These are phyloP conservation scores for Actinomortierella ambigua DNA, from an alignment of 371 early-diverging fungal species.

Conservation along the genomic window DNA sequence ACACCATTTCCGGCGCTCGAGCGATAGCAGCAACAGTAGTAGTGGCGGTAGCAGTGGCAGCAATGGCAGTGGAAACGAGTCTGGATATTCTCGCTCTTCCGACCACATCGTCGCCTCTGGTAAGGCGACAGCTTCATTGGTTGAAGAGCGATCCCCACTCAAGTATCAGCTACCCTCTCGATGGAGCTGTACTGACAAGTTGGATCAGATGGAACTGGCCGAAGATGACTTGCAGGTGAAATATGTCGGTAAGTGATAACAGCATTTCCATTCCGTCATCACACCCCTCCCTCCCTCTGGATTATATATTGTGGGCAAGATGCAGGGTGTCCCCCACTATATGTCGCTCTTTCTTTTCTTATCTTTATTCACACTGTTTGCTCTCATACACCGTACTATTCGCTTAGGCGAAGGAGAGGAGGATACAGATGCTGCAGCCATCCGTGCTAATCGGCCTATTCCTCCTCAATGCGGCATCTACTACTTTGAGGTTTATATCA, in stretches of 20 bases:
- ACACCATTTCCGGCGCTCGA: constrained; percentile 4
- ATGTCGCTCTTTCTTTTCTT: too few relatives aligned
- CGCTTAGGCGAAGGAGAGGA: constrained; percentile 81
- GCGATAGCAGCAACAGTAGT: constrained; percentile 15
- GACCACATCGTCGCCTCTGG: constrained; percentile 6
- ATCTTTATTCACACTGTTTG: too few relatives aligned
- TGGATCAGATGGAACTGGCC: constrained; percentile 57
- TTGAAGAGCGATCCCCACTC: constrained; percentile 8
- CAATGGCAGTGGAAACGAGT: constrained; percentile 22
- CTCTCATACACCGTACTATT: too few relatives aligned
- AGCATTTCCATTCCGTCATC: too few relatives aligned
- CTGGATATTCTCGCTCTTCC: constrained; percentile 15
- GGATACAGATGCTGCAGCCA: constrained; percentile 85
- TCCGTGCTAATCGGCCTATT: constrained; percentile 83
- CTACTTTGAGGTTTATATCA: constrained; percentile 88
- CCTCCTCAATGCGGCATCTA: constrained; percentile 88
- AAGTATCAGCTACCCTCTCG: constrained; percentile 56
- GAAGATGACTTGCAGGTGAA: constrained; percentile 57
- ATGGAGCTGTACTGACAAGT: constrained; percentile 72
- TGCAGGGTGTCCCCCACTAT: too few relatives aligned
- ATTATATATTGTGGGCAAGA: too few relatives aligned
- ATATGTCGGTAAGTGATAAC: constrained; percentile 57
- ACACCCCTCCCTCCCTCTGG: too few relatives aligned
- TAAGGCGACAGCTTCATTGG: constrained; percentile 1
- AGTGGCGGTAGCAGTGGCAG: constrained; percentile 15